Base-by-base conservation (phyloP, 2,329 filamentous ascomycete species). In the Pseudogymnoascus sp. region DNA sequence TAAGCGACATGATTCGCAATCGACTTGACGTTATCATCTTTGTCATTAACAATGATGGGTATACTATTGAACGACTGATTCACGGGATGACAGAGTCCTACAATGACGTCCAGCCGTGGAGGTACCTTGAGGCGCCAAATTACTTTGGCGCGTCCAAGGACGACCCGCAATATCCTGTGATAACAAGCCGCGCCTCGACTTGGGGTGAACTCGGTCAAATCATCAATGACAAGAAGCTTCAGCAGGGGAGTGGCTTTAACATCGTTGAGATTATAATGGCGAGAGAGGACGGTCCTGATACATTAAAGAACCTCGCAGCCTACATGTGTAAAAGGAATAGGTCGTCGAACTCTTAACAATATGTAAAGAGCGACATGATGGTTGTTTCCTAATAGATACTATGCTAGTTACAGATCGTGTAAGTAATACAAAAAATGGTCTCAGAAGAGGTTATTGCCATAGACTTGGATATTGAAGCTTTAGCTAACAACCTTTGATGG, bases 1-100 rank as follows among this genome's bases (percentile, higher is more conserved):
- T 90, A 3, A 81, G 82, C 9, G 87, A 84, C 1, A 88, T 88
- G 68, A 83, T 89, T 67, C 76, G 76, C 14, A 76, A 82, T 62
- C 76, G 78, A 3, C 75, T 84, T 21, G 75, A 82, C 38, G 77
- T 81, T 3, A 74, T 78, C 2, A 73, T 81, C 18, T 78, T 86
- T 64, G 69, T 86, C 7, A 79, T 86, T 67, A 85, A 85, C 68
- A 86, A 86, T 63, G 77, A 81, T 28, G 83, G 83, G 0, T 86
- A 86, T 66, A 84, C 83, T 0, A 83, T 85, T 59, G 83, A 86
- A 73, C 74, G 84, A 6, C 77, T 77, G 53, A 85, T 86, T 60
- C 82, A 86, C 65, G 84, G 83, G 5, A 73, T 78, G 16, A 75
- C 79, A 14, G 76, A 82, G 64, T 69, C 63, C 0, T 86, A 86